phyloP scores from a whole-genome alignment of 1,284 basidiomycete genomes.

The Athelia psychrophila region DNA sequence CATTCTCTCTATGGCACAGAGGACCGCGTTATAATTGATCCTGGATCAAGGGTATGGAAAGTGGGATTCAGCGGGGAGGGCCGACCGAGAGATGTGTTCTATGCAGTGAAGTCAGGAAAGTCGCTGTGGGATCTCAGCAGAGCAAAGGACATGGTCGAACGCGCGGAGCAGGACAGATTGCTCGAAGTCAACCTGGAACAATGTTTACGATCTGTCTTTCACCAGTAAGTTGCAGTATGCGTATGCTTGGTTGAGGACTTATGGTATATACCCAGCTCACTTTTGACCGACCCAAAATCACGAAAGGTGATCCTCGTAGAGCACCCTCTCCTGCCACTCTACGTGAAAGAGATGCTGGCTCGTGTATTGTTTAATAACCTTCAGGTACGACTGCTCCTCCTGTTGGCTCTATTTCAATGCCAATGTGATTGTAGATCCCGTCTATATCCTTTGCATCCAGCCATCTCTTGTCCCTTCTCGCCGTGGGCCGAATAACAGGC shows the following conservation, averaged over 20 bases:
- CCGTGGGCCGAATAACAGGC: slow-evolving; percentile 87
- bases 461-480: slow-evolving; percentile 80
- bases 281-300: slow-evolving; percentile 91
- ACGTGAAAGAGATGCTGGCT: slow-evolving; percentile 87
- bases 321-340: slow-evolving; percentile 81
- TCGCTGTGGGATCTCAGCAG: slow-evolving; percentile 62
- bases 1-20: slow-evolving; percentile 85
- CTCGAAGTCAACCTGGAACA: slow-evolving; percentile 68
- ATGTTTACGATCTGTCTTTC: slow-evolving; percentile 76
- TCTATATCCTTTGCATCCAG: slow-evolving; percentile 91
- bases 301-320: slow-evolving; percentile 92
- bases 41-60: slow-evolving; percentile 84
- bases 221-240: slow-evolving; percentile 63
- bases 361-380: slow-evolving; percentile 88
- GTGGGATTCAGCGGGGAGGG: slow-evolving; percentile 89
- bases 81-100: slow-evolving; percentile 75
- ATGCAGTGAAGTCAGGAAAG: slow-evolving; percentile 39
- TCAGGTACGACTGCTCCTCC: slow-evolving; percentile 52
- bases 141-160: slow-evolving; percentile 48
- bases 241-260: slow-evolving; percentile 7
- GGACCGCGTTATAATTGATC: slow-evolving; percentile 82
- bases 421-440: slow-evolving; percentile 62
- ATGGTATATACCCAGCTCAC: slow-evolving; percentile 51
- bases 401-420: neutral
- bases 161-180: slow-evolving; percentile 70